Base-by-base conservation (phyloP, 495 filamentous ascomycete genomes). In the Alectoria sarmentosa region DNA sequence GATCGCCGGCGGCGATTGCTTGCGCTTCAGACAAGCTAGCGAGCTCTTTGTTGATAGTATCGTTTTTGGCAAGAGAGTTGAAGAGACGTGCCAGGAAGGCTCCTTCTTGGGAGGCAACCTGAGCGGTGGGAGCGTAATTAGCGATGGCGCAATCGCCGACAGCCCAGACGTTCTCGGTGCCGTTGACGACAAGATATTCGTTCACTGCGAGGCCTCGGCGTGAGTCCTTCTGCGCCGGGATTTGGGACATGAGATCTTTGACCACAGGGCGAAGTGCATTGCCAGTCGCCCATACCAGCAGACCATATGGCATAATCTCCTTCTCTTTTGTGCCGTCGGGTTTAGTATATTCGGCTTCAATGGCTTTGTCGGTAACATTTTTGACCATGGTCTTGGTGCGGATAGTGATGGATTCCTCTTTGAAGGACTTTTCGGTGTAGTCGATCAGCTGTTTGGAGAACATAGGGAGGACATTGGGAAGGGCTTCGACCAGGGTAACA, bases 361-460 rank as follows among this genome's bases (percentile, higher is more conserved):
- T 95, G 74, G 86, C 87, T 80, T 90, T 96, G 72, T 96, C 90
- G 32, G 90, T 96, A 61, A 99, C 94, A 65, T 89, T 90, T 81
- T 97, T 98, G 73, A 99, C 94, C 88, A 96, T 92, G 58, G 94
- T 99, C 85, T 99, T 99, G 65, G 94, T 95, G 75, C 86, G 88
- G 79, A 99, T 93, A 64, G 88, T 85, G 73, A 99, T 99, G 70
- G 90, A 90, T 78, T 98, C 93, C 81, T 98, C 95, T 78, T 95
- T 94, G 83, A 99, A 96, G 62, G 92, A 96, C 74, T 90, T 91
- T 78, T 98, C 95, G 68, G 95, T 98, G 81, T 98, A 99, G 73
- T 99, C 93, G 76, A 98, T 98, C 68, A 99, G 82, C 74, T 96
- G 90, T 83, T 98, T 98, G 75, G 91, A 96, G 84, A 99, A 99